phyloP scores from a whole-genome alignment of 805 yeast species.

The Maudiozyma turicensis region DNA sequence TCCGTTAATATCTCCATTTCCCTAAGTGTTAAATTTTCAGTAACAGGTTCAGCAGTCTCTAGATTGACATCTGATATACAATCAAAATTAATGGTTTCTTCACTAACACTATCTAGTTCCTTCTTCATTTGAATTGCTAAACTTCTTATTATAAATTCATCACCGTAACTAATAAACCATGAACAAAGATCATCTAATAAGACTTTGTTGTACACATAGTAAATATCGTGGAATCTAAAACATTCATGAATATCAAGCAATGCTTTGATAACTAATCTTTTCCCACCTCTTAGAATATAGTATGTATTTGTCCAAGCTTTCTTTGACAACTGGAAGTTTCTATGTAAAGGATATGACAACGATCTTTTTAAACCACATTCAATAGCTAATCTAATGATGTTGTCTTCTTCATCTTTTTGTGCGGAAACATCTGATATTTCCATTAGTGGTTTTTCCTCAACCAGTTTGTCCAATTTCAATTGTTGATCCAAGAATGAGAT shows the following conservation, averaged over 20 bases:
- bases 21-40: slow-evolving; percentile 36
- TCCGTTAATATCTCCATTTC: slow-evolving; percentile 57
- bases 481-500: slow-evolving; percentile 60
- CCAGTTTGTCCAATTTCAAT: slow-evolving; percentile 28
- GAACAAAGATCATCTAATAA: slow-evolving; percentile 67
- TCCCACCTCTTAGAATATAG: slow-evolving; percentile 56
- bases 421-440: neutral
- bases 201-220: slow-evolving; percentile 73
- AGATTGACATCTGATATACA: slow-evolving; percentile 30
- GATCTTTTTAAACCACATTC: slow-evolving; percentile 63
- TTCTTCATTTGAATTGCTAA: slow-evolving; percentile 56
- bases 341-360: slow-evolving; percentile 67
- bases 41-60: slow-evolving; percentile 31
- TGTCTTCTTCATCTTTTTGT: slow-evolving; percentile 5
- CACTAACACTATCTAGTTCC: slow-evolving; percentile 28
- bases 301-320: slow-evolving; percentile 73
- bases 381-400: slow-evolving; percentile 41
- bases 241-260: slow-evolving; percentile 57
- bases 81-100: slow-evolving; percentile 39
- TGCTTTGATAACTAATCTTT: slow-evolving; percentile 48
- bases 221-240: slow-evolving; percentile 74
- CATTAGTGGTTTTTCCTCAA: neutral
- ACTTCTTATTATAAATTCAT: slow-evolving; percentile 47
- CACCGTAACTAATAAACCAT: slow-evolving; percentile 57
- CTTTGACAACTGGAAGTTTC: slow-evolving; percentile 51